Base-by-base conservation (phyloP, 2,329 filamentous ascomycete species). In the Aquanectria penicillioides region DNA sequence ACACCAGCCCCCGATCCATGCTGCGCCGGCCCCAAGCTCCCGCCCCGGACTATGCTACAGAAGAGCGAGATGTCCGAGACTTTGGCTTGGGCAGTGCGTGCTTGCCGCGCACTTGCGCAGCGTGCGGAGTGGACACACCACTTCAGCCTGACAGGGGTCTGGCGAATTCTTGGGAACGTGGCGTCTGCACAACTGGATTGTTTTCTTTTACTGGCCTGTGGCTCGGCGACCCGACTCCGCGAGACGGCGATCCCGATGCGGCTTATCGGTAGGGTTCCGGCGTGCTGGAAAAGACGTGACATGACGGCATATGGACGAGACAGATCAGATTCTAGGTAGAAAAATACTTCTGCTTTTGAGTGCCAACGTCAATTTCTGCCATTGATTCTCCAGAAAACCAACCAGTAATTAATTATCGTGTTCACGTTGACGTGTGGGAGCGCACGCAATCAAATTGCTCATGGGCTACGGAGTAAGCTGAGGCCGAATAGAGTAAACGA, bases 241-340 rank as follows among this genome's bases (percentile, higher is more conserved):
- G 57, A 57, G 63, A 65, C 66, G 66, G 66, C 64, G 64, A 68
- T 68, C 62, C 66, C 66, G 66, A 65, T 65, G 62, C 59, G 63
- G 59, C 37, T 41, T 54, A 29, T 26, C 23, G 36, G 43, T 33
- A 48, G 52, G 57, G 52, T 40, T 37, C 23, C 34, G 53, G 40
- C 23, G 49, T 13, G 15, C 37, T 40, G 43, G 44, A 38, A 43
- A 29, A 34, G 20, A 52, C 37, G 31, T 26, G 38, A 43, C 26
- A 28, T 52, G 37, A 52, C 36, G n/a, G 20, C 28, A 20, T n/a
- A 40, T 7, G 26, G 7, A 29, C 26, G 7, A 29, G 31, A 15
- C 5, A 20, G 11, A 15, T 25, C 13, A 20, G 26, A 26, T 31
- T 29, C 26, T 28, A 33, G 34, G 40, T 13, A 40, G 13, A n/a